Conservation (phyloP, 2,329 filamentous ascomycete genomes). For the Purpureocillium lavendulum region DNA sequence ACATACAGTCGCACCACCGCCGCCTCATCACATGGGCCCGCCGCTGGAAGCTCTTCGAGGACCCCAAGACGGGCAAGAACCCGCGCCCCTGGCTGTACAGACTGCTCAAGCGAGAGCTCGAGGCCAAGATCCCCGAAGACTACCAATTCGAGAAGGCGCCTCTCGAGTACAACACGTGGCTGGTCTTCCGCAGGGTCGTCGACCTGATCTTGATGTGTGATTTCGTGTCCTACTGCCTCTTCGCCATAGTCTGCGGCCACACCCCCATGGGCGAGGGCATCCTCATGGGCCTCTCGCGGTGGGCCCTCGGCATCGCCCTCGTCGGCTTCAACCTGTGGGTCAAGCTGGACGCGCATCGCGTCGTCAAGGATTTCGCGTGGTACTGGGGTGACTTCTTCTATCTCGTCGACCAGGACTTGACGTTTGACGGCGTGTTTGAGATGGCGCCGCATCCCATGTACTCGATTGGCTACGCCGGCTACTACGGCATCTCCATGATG, state of each 20-base stretch:
- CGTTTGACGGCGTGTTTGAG: conserved; percentile 97
- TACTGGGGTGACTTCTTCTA: conserved; percentile 99
- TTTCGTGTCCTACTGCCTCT: conserved; percentile 93
- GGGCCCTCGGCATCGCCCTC: conserved; percentile 67
- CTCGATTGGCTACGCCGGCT: conserved; percentile 94
- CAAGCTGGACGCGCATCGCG: conserved; percentile 92
- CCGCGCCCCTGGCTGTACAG: conserved; percentile 75
- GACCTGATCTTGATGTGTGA: conserved; percentile 98
- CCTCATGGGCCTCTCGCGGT: conserved; percentile 63
- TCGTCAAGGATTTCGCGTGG: conserved; percentile 99
- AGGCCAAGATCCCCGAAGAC: conserved; percentile 88
- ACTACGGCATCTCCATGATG: conserved; percentile 98
- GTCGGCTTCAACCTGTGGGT: conserved; percentile 97
- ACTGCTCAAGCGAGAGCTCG: conserved; percentile 79
- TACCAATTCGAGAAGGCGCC: conserved; percentile 91
- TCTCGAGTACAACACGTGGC: conserved; percentile 98
- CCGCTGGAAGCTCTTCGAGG: conserved; percentile 77
- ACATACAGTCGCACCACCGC: conserved; percentile 82
- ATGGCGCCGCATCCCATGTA: conserved; percentile 99
- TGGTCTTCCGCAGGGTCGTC: conserved; percentile 89
- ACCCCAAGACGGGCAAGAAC: conserved; percentile 72
- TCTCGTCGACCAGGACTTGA: conserved; percentile 93
- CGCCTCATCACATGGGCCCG: conserved; percentile 81
- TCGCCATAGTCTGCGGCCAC: conserved; percentile 80
- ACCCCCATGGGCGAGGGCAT: conserved; percentile 65